Evolutionary conservation across 2,329 filamentous ascomycete species (phyloP).

Genomic region (Bipolaris bicolor): DNA sequence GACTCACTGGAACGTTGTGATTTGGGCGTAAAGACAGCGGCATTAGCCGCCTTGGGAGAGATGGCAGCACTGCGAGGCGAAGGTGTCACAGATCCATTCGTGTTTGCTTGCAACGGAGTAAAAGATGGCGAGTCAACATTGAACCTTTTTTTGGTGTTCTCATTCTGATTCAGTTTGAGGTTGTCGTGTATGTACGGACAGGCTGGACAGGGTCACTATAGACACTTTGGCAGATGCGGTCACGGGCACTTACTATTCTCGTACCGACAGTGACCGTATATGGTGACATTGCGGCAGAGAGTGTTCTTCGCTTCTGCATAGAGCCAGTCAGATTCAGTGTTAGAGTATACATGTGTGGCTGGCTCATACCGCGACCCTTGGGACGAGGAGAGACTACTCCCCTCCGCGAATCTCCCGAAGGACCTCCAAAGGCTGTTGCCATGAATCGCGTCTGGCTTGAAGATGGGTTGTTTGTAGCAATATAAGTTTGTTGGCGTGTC

Average conservation of each 20-base stretch:
- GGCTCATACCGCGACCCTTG: conserved; percentile 51
- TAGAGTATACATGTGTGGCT: conserved; percentile 8
- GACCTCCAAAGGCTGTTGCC: conserved; percentile 46
- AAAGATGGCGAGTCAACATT: conserved; percentile 98
- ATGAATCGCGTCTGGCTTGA: conserved; percentile 39
- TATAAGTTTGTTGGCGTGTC: conserved; percentile 23
- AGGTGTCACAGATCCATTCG: conserved; percentile 54
- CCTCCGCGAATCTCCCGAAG: conserved; percentile 50
- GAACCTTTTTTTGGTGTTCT: conserved; percentile 72
- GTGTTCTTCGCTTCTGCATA: conserved; percentile 76
- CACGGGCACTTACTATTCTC: conserved; percentile 68
- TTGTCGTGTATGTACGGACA: conserved; percentile 90
- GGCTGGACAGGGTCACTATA: conserved; percentile 37
- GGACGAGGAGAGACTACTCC: conserved; percentile 52
- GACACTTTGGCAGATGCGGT: conserved; percentile 8
- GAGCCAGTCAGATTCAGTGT: conserved; percentile 28
- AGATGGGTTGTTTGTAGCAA: conserved; percentile 24
- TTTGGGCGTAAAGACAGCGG: conserved; percentile 82
- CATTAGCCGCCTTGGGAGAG: conserved; percentile 87
- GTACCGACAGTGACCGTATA: conserved; percentile 91
- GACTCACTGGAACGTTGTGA: conserved; percentile 53
- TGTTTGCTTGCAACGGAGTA: conserved; percentile 68
- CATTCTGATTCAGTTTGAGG: conserved; percentile 64
- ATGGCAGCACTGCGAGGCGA: conserved; percentile 74
- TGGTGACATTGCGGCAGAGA: conserved; percentile 87